Conservation (phyloP, 192 early-diverging fungal species). For the Podila epigama region DNA sequence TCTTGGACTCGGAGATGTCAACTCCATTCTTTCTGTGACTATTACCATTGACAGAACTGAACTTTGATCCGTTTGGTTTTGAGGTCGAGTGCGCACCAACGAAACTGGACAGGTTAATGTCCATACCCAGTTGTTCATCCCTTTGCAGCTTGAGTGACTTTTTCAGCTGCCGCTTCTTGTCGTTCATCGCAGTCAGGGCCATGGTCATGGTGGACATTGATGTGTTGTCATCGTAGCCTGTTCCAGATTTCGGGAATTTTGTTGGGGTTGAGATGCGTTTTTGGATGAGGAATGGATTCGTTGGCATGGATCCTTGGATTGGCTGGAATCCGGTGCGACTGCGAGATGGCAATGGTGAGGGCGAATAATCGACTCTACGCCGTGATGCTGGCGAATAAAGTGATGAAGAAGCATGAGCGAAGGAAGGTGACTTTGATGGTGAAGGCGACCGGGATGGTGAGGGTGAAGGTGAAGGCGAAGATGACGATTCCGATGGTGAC, state of each 20-base stretch:
- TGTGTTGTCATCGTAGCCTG: background rate
- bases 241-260: background rate
- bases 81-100: background rate
- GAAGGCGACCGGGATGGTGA: background rate
- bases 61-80: background rate
- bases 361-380: background rate
- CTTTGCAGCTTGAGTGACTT: constrained; percentile 12
- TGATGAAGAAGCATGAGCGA: background rate
- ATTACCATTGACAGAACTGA: too few species aligned
- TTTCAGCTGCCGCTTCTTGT: constrained; percentile 34
- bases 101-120: background rate
- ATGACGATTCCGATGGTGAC: background rate
- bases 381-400: background rate
- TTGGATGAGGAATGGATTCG: background rate
- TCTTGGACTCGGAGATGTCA: background rate
- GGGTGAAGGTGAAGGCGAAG: background rate
- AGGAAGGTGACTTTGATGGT: background rate
- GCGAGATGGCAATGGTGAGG: background rate
- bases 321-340: background rate
- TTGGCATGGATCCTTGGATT: background rate
- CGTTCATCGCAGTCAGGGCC: constrained; percentile 38
- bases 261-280: background rate
- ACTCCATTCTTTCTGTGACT: background rate
- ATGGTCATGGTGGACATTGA: constrained; percentile 47
- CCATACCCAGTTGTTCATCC: background rate